Evolutionary conservation across 768 basidiomycete genomes (phyloP).

Genomic region (Amanita pseudoporphyria): DNA sequence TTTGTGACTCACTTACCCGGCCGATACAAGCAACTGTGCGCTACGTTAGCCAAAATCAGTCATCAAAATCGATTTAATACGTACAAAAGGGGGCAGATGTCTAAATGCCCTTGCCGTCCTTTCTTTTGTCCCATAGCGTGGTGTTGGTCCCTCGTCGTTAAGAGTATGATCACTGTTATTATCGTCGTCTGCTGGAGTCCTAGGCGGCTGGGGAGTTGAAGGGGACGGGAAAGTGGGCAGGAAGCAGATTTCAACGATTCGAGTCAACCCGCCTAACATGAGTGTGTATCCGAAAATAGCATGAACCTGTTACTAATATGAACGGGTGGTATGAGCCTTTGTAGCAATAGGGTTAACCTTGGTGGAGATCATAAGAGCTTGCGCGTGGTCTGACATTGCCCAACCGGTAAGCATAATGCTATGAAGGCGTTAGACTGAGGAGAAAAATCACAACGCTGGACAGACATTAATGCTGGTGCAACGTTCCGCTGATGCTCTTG

Average conservation of each 20-base stretch:
- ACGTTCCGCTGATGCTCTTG: constrained; percentile 48
- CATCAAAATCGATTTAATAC: constrained; percentile 20
- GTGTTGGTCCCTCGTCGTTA: constrained; percentile 20
- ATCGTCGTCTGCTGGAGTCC: constrained; percentile 34
- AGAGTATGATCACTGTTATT: constrained; percentile 60
- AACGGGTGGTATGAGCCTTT: not conserved
- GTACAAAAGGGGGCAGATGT: constrained; percentile 82
- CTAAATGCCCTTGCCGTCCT: constrained; percentile 55
- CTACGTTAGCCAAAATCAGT: constrained; percentile 5
- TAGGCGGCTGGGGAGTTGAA: constrained; percentile 5
- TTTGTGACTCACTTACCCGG: constrained; percentile 37
- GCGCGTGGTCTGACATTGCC: constrained; percentile 88
- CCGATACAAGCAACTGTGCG: constrained; percentile 56
- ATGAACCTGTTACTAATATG: constrained; percentile 51
- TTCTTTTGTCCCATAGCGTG: constrained; percentile 16
- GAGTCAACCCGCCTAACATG: constrained; percentile 71
- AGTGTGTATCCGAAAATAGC: constrained; percentile 77
- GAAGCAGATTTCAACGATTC: constrained; percentile 82
- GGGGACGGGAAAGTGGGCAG: constrained; percentile 29
- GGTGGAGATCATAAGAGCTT: constrained; percentile 77
- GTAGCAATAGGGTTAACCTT: constrained; percentile 32
- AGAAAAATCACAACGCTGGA: not conserved
- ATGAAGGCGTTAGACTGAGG: not conserved
- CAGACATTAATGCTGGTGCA: constrained; percentile 75
- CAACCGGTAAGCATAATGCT: constrained; percentile 89